Evolutionary conservation across 1,284 basidiomycete species (phyloP).

Genomic region (Leccinum griseonigrum): DNA sequence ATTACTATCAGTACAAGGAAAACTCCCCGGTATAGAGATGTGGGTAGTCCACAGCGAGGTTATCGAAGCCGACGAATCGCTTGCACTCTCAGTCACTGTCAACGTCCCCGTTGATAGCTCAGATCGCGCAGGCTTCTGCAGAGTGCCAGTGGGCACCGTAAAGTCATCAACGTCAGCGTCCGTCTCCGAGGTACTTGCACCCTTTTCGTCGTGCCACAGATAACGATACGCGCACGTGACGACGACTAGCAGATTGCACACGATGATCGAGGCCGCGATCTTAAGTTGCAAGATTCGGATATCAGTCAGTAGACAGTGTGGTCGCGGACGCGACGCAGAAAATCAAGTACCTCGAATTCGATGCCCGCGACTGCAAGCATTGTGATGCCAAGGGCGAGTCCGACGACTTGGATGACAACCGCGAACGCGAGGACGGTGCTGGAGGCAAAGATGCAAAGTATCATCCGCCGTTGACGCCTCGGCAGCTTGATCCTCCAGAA

Average conservation of each 20-base stretch:
- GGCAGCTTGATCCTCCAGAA: conserved; percentile 21
- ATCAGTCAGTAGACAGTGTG: not conserved
- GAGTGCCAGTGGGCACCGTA: not conserved
- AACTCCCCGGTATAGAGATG: not conserved
- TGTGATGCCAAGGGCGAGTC: not conserved
- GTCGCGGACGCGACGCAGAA: not conserved
- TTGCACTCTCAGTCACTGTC: not conserved
- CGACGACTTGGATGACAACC: conserved; percentile 14
- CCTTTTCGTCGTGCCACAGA: not conserved
- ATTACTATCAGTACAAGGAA: not conserved
- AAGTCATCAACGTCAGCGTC: conserved; percentile 7
- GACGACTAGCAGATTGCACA: conserved; percentile 25
- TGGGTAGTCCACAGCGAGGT: not conserved
- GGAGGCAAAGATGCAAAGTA: conserved; percentile 19
- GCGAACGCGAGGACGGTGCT: conserved; percentile 12
- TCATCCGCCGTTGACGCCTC: conserved; percentile 17
- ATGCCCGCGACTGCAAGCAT: not conserved
- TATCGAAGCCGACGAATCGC: not conserved
- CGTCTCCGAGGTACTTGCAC: not conserved
- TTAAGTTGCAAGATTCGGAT: not conserved
- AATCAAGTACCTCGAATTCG: not conserved
- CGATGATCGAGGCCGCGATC: conserved; percentile 9
- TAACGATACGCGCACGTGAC: conserved; percentile 18
- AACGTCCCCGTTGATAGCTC: not conserved
- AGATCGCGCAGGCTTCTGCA: not conserved